Percentiles rank a stretch among this genome's conserved stretches.
These are phyloP conservation scores for Solanum piurae DNA, from an alignment of 257 asterid genomes.

Conservation along the genomic window DNA sequence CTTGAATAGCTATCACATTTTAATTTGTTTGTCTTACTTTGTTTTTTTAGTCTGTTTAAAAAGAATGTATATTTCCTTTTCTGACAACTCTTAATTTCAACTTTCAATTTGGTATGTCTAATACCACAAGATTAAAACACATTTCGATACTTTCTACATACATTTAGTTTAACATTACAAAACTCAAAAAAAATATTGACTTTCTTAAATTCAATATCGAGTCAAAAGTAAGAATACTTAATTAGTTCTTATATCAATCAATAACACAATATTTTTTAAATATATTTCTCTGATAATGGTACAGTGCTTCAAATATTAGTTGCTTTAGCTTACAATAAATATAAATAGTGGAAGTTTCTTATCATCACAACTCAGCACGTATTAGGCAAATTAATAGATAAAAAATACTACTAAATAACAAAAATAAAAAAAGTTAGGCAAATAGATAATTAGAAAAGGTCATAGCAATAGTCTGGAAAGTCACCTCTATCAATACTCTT, in stretches of 20 bases:
- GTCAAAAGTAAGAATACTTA: too few species aligned
- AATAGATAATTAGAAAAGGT: not conserved
- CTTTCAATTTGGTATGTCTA: too few species aligned
- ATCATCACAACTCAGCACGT: not conserved
- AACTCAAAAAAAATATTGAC: too few species aligned
- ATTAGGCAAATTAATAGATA: not conserved
- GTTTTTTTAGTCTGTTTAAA: fast-evolving
- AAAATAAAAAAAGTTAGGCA: not conserved
- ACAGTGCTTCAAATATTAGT: not conserved
- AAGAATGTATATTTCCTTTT: too few species aligned
- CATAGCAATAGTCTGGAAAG: not conserved
- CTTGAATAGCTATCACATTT: not conserved
- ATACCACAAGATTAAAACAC: too few species aligned
- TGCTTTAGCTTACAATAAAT: not conserved
- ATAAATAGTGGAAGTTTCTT: not conserved
- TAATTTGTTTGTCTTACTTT: too few species aligned
- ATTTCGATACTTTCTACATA: too few species aligned
- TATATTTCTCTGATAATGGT: not conserved
- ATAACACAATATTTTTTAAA: not conserved
- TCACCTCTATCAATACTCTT: not conserved
- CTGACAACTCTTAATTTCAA: too few species aligned
- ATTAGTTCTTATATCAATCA: not conserved
- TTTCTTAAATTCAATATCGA: not conserved
- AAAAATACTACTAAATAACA: not conserved
- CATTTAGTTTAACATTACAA: too few species aligned